Percentiles rank a stretch among this genome's conserved stretches.
Conservation (phyloP, 2,329 filamentous ascomycete genomes). For the Trichoderma oligosporum region DNA sequence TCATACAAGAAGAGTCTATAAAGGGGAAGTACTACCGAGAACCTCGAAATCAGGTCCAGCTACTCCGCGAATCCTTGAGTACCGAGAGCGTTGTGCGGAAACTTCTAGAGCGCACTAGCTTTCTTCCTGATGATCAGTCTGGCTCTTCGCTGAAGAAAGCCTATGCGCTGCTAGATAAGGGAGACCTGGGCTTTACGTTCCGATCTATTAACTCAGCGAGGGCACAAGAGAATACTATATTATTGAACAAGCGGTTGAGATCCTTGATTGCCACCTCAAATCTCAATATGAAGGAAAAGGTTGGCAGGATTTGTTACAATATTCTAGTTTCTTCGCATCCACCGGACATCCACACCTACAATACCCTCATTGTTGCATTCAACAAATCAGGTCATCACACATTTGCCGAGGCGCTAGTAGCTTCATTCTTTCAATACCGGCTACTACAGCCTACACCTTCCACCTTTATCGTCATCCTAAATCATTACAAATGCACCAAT, state of each 20-base stretch:
- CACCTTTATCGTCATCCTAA: constrained; percentile 48
- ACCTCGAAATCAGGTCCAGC: constrained; percentile 27
- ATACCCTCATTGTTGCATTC: constrained; percentile 66
- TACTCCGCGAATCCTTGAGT: constrained; percentile 28
- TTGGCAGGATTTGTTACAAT: constrained; percentile 57
- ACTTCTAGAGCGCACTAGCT: constrained; percentile 30
- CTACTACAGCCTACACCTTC: constrained; percentile 46
- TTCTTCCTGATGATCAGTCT: constrained; percentile 23
- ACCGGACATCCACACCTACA: constrained; percentile 67
- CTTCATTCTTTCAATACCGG: constrained; percentile 46
- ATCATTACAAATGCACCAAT: constrained; percentile 45
- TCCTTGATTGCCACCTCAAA: constrained; percentile 27
- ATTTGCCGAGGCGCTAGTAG: constrained; percentile 51
- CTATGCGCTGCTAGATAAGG: constrained; percentile 22
- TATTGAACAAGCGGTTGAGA: constrained; percentile 32
- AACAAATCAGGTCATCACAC: constrained; percentile 46
- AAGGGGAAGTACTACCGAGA: constrained; percentile 22
- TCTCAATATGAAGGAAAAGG: constrained; percentile 32
- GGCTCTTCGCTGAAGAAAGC: constrained; percentile 33
- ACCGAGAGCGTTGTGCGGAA: constrained; percentile 30
- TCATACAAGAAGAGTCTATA: constrained; percentile 30
- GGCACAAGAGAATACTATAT: constrained; percentile 27
- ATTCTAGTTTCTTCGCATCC: constrained; percentile 58
- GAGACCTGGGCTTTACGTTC: constrained; percentile 27
- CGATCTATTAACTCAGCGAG: constrained; percentile 28